Conservation (phyloP, 306 rosid species). For the Phaseolus lunatus region DNA sequence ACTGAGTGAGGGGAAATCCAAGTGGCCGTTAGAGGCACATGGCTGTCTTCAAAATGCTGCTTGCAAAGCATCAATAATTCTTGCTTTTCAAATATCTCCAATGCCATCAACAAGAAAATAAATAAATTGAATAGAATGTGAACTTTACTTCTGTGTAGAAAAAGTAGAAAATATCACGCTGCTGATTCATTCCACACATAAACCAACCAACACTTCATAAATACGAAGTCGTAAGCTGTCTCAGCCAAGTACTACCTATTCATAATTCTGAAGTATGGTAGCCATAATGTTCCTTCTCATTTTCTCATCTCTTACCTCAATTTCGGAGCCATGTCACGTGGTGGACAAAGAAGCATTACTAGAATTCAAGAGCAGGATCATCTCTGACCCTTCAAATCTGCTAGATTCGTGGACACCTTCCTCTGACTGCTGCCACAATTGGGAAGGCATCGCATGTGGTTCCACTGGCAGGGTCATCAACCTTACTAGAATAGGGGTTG, state of each 20-base stretch:
- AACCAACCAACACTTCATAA: not conserved
- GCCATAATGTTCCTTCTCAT: constrained; percentile 37
- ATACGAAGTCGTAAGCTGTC: not conserved
- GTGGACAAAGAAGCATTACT: constrained; percentile 64
- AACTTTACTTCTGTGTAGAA: no score
- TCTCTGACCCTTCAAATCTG: constrained; percentile 61
- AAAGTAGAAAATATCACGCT: not conserved
- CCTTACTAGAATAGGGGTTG: constrained; percentile 51
- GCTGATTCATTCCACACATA: not conserved
- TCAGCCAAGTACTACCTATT: not conserved
- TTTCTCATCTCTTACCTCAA: constrained; percentile 31
- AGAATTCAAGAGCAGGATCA: constrained; percentile 58
- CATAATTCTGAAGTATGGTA: not conserved
- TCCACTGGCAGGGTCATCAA: constrained; percentile 60
- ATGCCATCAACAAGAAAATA: not conserved
- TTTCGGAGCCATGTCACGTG: constrained; percentile 52
- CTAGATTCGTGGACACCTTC: constrained; percentile 60
- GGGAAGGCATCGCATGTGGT: constrained; percentile 69
- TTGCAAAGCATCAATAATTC: not conserved
- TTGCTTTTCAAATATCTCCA: not conserved
- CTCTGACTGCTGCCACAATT: constrained; percentile 65
- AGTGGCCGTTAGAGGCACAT: constrained; percentile 11
- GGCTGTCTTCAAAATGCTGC: not conserved
- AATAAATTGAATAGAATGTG: no score
- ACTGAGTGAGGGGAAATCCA: not conserved